Base-by-base conservation (phyloP, 768 basidiomycete species). In the Russula brevipes region DNA sequence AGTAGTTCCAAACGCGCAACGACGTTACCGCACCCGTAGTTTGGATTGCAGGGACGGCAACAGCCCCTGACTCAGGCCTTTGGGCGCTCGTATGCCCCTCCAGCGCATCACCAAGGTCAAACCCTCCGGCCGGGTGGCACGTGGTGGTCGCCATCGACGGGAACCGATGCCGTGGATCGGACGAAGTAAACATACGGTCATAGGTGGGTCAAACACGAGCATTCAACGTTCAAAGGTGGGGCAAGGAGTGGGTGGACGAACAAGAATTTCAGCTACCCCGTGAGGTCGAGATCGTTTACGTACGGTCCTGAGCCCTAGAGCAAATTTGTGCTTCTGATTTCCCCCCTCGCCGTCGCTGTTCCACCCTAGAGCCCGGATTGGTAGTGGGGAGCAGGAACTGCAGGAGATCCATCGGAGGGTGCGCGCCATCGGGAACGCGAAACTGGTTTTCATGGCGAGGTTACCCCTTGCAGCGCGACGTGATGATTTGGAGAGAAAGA, bases 361-460 rank as follows among this genome's bases (percentile, higher is more conserved):
- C 30, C 36, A 30, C 9, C 9, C 33, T 41, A 35, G 14, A 38
- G 57, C 56, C 46, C 57, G 35, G 42, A 45, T 42, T 51, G 31
- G 50, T 31, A 39, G 44, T 17, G 11, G 19, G 30, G 10, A 17
- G 42, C 44, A 19, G 50, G 41, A 44, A 24, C n/a, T 17, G 19
- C 19, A 11, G 1, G 12, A 54, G 59, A 60, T 60, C 59, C 3
- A 59, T 52, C 45, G 17, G 44, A 12, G 10, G 30, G 9, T 19
- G 17, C 31, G 33, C 54, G 41, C 53, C 31, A 16, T 44, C 53
- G 38, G 45, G 41, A 60, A 55, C 35, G 44, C 19, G 17, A 55
- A 59, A 45, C 46, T 54, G 53, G 53, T 61, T 44, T 61, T 61
- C 62, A 58, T 47, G 62, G 44, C 45, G 47, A 42, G 24, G 30